Base-by-base conservation (phyloP, 1,284 basidiomycete species). In the Papiliotrema fonsecae region DNA sequence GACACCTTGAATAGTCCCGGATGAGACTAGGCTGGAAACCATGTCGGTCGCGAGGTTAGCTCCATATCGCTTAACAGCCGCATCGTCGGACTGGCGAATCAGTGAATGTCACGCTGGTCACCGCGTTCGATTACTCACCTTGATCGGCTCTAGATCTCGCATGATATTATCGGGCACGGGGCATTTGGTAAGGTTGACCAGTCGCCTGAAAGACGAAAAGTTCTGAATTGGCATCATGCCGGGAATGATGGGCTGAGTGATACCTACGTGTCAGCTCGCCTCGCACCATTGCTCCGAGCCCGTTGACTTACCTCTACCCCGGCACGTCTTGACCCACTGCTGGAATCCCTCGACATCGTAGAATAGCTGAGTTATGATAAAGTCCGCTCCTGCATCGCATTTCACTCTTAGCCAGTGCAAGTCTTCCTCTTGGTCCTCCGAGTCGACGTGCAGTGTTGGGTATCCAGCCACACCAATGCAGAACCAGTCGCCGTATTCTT, bases 191-290 rank as follows among this genome's bases (percentile, higher is more conserved):
- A 98, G 78, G 65, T 93, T 94, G 34, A 87, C 88, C 57, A 97
- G 78, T 46, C 96, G 85, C 43, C 86, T 78, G 75, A 98, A 98
- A 1, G 92, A 93, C 19, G 86, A 82, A 67, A 92, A 97, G 36
- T 88, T 97, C 68, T 98, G 96, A 51, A 99, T 89, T 0, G 96
- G 96, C 93, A 98, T 97, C 54, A 98, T 83, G 5, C 93, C 91
- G 2, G 96, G 92, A 48, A 98, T 86, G 60, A 98, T 85, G 1
- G 94, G 93, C 13, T 93, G 81, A 1, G 76, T 81, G 65, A 99
- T 93, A 27, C 93, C 94, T 87, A 60, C 13, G n/a, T 18, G 42
- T 52, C n/a, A 42, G 45, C 42, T 34, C 34, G n/a, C 21, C 22
- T 14, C 19, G 9, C n/a, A 25, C 13, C 18, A 39, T 19, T 19